Percentiles rank a stretch among this genome's conserved stretches.
Evolutionary conservation across 495 filamentous ascomycete species (phyloP).

Genomic region (Rostrohypoxylon terebratum): DNA sequence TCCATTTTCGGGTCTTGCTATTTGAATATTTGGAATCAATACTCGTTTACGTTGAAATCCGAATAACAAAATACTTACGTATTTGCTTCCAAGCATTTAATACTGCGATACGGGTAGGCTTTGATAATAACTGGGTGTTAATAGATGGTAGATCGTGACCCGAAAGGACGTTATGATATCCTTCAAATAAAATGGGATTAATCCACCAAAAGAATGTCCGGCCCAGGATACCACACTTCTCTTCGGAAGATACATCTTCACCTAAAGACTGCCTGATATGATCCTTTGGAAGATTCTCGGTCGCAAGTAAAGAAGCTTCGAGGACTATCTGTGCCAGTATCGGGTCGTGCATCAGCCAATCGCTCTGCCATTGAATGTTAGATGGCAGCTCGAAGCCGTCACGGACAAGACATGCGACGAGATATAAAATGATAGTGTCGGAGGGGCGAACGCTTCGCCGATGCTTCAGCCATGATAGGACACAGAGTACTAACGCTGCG

Average conservation of each 20-base stretch:
- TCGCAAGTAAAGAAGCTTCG: conserved; percentile 26
- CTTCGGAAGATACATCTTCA: conserved; percentile 61
- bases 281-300: conserved; percentile 51
- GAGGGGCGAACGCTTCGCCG: conserved; percentile 22
- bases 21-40: background rate
- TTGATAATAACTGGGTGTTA: conserved; percentile 60
- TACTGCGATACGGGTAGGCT: conserved; percentile 53
- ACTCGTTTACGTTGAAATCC: background rate
- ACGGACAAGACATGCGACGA: conserved; percentile 64
- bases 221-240: conserved; percentile 57
- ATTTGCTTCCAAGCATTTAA: conserved; percentile 52
- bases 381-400: conserved; percentile 58
- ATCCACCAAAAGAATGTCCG: conserved; percentile 71
- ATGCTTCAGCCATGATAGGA: conserved; percentile 28
- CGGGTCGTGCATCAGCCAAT: conserved; percentile 60
- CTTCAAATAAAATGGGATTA: conserved; percentile 65
- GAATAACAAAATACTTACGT: conserved; percentile 38
- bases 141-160: conserved; percentile 61
- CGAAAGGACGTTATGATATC: conserved; percentile 59
- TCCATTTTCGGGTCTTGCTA: conserved; percentile 49
- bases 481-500: conserved; percentile 13
- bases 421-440: conserved; percentile 54
- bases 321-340: conserved; percentile 48
- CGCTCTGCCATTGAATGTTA: conserved; percentile 51
- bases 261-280: conserved; percentile 52